Conservation (phyloP, 108 stramenopile species). For the Seminavis robusta region DNA sequence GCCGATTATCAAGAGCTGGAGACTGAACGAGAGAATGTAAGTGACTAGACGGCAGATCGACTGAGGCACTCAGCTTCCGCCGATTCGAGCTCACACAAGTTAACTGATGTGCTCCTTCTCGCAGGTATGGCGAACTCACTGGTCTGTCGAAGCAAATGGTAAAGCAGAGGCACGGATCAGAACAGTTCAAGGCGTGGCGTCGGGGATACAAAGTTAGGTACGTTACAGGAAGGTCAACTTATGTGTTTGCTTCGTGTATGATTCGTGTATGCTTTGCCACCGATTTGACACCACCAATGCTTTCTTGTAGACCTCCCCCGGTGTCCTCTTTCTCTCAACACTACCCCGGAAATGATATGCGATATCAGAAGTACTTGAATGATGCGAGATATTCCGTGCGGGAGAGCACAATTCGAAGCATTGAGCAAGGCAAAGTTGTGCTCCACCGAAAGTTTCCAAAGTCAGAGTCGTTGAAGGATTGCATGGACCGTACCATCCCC, state of each 20-base stretch:
- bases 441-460: slow-evolving; percentile 83
- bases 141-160: slow-evolving; percentile 94
- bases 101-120: slow-evolving; percentile 59
- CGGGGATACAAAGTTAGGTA: slow-evolving; percentile 70
- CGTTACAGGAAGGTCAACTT: not conserved
- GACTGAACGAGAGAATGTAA: slow-evolving; percentile 66
- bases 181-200: slow-evolving; percentile 93
- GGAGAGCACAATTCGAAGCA: slow-evolving; percentile 75
- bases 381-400: slow-evolving; percentile 72
- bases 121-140: slow-evolving; percentile 38
- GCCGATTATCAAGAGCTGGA: slow-evolving; percentile 90
- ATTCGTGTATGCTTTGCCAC: no score
- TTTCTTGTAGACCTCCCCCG: slow-evolving; percentile 82
- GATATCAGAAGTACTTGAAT: slow-evolving; percentile 77
- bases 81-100: slow-evolving; percentile 29
- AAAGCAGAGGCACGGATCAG: slow-evolving; percentile 83
- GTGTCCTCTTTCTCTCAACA: slow-evolving; percentile 63
- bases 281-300: no score
- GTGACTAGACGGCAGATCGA: slow-evolving; percentile 44
- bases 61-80: slow-evolving; percentile 53
- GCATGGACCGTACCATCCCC: slow-evolving; percentile 89
- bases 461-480: slow-evolving; percentile 87
- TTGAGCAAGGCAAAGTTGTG: slow-evolving; percentile 59
- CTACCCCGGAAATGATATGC: slow-evolving; percentile 86
- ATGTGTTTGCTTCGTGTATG: no score